These are phyloP conservation scores for Lactarius quietus DNA, from an alignment of 768 basidiomycete species.

Conservation along the genomic window DNA sequence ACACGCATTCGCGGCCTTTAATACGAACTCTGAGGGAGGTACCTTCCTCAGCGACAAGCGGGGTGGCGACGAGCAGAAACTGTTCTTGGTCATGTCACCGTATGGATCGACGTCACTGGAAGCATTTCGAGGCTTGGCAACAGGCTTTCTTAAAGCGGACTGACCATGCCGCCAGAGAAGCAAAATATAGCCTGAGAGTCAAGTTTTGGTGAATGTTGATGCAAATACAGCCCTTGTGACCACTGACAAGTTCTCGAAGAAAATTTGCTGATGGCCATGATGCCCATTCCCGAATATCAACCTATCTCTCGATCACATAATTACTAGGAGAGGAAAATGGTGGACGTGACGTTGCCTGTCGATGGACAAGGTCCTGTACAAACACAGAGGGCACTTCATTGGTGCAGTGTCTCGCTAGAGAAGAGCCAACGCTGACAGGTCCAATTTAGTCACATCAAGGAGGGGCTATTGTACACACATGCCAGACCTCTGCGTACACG, in stretches of 20 bases:
- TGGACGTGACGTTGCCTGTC: not conserved
- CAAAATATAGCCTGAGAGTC: not conserved
- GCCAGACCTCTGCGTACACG: not conserved
- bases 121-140: not conserved
- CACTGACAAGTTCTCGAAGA: not conserved
- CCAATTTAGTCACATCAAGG: not conserved
- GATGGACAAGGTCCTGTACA: not conserved
- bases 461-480: not conserved
- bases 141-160: not conserved
- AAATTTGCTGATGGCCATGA: not conserved
- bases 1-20: not conserved
- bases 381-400: not conserved
- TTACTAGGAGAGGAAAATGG: not conserved
- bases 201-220: not conserved
- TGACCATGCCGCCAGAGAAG: not conserved
- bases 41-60: not conserved
- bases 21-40: not conserved
- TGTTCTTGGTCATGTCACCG: not conserved
- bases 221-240: not conserved
- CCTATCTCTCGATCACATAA: not conserved
- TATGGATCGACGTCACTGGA: not conserved
- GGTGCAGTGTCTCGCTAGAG: not conserved
- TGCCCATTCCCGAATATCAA: not conserved
- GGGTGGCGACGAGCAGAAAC: not conserved
- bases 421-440: not conserved